These are phyloP conservation scores for Nemania diffusa DNA, from an alignment of 2,329 filamentous ascomycete genomes.

Conservation along the genomic window DNA sequence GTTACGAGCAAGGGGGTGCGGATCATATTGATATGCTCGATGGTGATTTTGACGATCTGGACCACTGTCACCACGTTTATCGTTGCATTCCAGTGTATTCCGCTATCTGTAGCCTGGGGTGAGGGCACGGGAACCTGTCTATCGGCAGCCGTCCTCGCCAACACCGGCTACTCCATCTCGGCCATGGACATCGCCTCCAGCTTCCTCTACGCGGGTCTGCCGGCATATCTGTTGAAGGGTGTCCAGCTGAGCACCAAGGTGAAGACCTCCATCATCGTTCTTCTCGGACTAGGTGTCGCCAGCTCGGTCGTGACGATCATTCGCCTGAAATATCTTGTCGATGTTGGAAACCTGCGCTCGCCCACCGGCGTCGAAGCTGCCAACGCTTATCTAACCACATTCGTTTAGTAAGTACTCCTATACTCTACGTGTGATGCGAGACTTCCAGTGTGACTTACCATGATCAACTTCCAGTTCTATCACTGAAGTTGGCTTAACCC, in stretches of 20 bases:
- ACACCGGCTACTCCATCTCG: constrained; percentile 39
- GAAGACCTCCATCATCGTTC: constrained; percentile 35
- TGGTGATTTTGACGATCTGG: constrained; percentile 34
- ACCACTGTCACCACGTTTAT: constrained; percentile 35
- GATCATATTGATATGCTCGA: constrained; percentile 30
- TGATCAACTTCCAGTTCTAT: constrained; percentile 29
- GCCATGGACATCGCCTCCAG: constrained; percentile 40
- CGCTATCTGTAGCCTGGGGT: constrained; percentile 37
- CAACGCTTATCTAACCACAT: constrained; percentile 38
- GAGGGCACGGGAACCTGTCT: constrained; percentile 35
- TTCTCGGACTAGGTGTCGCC: constrained; percentile 37
- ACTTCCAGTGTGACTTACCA: constrained; percentile 20
- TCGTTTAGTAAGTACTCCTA: constrained; percentile 38
- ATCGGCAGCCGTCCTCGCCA: constrained; percentile 34
- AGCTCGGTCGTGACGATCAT: constrained; percentile 39
- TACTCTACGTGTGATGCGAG: background rate
- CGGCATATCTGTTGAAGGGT: constrained; percentile 31
- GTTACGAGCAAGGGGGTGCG: constrained; percentile 36
- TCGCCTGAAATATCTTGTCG: constrained; percentile 37
- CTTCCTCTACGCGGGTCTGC: constrained; percentile 35
- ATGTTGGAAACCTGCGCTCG: constrained; percentile 30
- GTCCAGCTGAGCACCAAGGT: constrained; percentile 36
- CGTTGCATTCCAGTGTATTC: constrained; percentile 35
- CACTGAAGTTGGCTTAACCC: constrained; percentile 36
- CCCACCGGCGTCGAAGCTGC: constrained; percentile 37